phyloP scores from a whole-genome alignment of 768 basidiomycete species.

The Baorangia bicolor region DNA sequence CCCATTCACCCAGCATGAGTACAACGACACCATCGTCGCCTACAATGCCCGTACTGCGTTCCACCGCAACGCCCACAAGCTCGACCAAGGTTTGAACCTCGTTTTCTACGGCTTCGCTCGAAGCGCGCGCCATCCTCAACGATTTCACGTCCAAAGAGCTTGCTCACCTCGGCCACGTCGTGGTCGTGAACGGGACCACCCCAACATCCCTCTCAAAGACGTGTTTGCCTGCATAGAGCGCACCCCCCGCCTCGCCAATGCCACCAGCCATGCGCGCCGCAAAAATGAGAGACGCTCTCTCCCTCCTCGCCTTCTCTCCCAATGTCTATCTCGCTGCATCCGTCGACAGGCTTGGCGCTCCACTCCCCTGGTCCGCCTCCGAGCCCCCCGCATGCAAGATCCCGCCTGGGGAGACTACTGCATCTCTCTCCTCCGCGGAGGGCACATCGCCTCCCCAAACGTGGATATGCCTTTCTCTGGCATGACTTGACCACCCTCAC shows the following conservation, averaged over 20 bases:
- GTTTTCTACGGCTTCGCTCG: conserved; percentile 84
- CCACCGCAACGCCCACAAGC: conserved; percentile 63
- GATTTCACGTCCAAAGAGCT: conserved; percentile 63
- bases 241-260: conserved; percentile 22
- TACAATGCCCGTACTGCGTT: conserved; percentile 39
- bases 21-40: conserved; percentile 34
- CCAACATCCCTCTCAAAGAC: conserved; percentile 65
- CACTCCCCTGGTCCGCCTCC: conserved; percentile 76
- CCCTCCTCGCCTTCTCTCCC: conserved; percentile 68
- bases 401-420: neutral
- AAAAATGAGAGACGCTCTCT: conserved; percentile 64
- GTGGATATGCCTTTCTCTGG: no score
- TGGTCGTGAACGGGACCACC: conserved; percentile 81
- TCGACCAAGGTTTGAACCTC: conserved; percentile 82
- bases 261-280: conserved; percentile 51
- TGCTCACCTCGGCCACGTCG: conserved; percentile 62
- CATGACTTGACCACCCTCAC: conserved; percentile 87
- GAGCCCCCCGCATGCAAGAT: conserved; percentile 56
- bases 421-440: neutral
- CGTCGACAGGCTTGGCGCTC: conserved; percentile 85
- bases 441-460: conserved; percentile 21
- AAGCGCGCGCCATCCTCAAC: conserved; percentile 87
- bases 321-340: conserved; percentile 82
- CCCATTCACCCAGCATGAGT: conserved; percentile 68
- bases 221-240: conserved; percentile 59